A percentile compares a stretch with the other conserved stretches of the same genome.
Evolutionary conservation across 192 early-diverging fungal species (phyloP).

Genomic region (Oehlia diaphana): DNA sequence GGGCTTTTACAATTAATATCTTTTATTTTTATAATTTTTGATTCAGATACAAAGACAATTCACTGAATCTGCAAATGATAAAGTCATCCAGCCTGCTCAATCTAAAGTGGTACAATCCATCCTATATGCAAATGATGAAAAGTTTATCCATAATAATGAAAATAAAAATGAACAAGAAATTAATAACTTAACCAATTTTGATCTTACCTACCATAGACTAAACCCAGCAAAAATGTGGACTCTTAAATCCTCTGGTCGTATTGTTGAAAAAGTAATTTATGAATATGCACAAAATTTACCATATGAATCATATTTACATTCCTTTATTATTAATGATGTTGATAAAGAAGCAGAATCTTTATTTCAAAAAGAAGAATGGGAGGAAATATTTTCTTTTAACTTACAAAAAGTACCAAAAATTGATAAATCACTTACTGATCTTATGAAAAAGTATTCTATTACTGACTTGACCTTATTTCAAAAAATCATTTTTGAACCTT

Average conservation of each 20-base stretch:
- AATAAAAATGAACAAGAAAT: too few species aligned
- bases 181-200: too few species aligned
- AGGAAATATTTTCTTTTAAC: constrained; percentile 5
- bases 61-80: too few species aligned
- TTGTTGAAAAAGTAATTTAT: constrained; percentile 13
- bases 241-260: background rate
- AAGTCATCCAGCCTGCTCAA: too few species aligned
- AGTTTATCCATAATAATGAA: too few species aligned
- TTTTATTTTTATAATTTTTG: too few species aligned
- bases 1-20: too few species aligned
- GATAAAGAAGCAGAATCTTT: background rate
- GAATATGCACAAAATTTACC: background rate
- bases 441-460: background rate
- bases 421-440: background rate
- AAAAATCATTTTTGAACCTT: background rate
- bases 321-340: constrained; percentile 9
- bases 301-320: background rate
- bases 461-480: background rate
- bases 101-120: too few species aligned
- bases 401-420: background rate
- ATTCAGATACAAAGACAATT: too few species aligned
- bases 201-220: too few species aligned
- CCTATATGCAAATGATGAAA: too few species aligned
- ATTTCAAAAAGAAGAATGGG: constrained; percentile 8
- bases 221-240: too few species aligned